Conservation (phyloP, 140 eudicot species). For the Senecio squalidus region DNA sequence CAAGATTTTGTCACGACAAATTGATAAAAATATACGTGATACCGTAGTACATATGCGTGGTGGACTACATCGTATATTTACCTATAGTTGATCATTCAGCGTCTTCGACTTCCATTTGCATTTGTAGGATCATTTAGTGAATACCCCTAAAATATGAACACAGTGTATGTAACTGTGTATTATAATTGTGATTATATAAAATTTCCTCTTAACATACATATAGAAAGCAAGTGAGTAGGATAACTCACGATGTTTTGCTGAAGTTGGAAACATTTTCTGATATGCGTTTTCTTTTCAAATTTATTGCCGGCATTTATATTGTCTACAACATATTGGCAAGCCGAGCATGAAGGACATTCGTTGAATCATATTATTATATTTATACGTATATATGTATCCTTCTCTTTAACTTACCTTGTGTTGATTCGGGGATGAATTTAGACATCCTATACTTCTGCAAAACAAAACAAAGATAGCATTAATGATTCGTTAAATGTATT, state of each 20-base stretch:
- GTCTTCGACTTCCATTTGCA: constrained; percentile 56
- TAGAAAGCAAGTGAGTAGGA: background rate
- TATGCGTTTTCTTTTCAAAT: constrained; percentile 41
- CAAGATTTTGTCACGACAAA: too few relatives aligned
- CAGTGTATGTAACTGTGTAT: too few relatives aligned
- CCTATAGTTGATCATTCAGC: constrained; percentile 64
- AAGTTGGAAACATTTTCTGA: constrained; percentile 62
- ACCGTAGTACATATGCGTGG: background rate
- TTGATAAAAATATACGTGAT: too few relatives aligned
- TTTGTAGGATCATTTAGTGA: constrained; percentile 51
- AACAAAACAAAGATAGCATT: constrained; percentile 1
- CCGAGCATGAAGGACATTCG: too few relatives aligned
- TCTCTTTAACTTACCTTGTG: constrained; percentile 26
- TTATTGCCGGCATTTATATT: constrained; percentile 33
- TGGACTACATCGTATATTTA: constrained; percentile 9
- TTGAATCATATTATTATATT: too few relatives aligned
- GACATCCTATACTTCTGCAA: constrained; percentile 66
- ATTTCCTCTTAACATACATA: too few relatives aligned
- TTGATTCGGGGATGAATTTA: constrained; percentile 44
- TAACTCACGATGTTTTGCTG: constrained; percentile 53
- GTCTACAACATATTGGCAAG: background rate
- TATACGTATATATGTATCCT: background rate
- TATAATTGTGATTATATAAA: too few relatives aligned
- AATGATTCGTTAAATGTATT: background rate
- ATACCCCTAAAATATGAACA: constrained; percentile 44